These are phyloP conservation scores for Mucor racemosus DNA, from an alignment of 371 early-diverging fungal species.

Conservation along the genomic window DNA sequence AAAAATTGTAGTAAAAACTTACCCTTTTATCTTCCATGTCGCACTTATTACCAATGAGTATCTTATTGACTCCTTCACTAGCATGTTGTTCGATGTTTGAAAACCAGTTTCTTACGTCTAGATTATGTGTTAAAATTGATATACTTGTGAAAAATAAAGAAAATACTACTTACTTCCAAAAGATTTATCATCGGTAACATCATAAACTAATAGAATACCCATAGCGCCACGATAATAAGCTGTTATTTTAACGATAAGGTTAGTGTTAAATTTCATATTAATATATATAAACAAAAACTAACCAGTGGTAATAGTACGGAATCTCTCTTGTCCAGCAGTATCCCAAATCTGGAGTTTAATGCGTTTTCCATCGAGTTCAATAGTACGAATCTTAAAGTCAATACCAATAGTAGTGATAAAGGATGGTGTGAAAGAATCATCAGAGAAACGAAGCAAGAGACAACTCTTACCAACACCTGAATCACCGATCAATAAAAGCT, in stretches of 20 bases:
- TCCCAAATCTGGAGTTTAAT: conserved; percentile 99
- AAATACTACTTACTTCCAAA: conserved; percentile 80
- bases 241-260: conserved; percentile 9
- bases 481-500: conserved; percentile 99
- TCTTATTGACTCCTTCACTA: conserved; percentile 96
- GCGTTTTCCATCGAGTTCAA: conserved; percentile 97
- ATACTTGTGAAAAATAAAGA: conserved; percentile 76
- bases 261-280: too few relatives aligned
- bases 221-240: conserved; percentile 99
- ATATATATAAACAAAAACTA: conserved; percentile 2
- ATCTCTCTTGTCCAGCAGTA: conserved; percentile 99
- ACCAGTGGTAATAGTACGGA: conserved; percentile 99
- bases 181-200: conserved; percentile 97
- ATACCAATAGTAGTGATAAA: conserved; percentile 99
- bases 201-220: conserved; percentile 99
- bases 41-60: conserved; percentile 99
- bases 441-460: conserved; percentile 94
- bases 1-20: neutral
- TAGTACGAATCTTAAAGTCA: conserved; percentile 99
- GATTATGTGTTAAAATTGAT: conserved; percentile 94
- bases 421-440: conserved; percentile 98
- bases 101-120: conserved; percentile 99
- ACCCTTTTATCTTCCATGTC: conserved; percentile 93
- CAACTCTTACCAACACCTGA: conserved; percentile 99
- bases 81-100: conserved; percentile 98